Percentiles rank a stretch among this genome's conserved stretches.
Conservation (phyloP, 768 basidiomycete genomes). For the Lactarius pseudohatsudake region DNA sequence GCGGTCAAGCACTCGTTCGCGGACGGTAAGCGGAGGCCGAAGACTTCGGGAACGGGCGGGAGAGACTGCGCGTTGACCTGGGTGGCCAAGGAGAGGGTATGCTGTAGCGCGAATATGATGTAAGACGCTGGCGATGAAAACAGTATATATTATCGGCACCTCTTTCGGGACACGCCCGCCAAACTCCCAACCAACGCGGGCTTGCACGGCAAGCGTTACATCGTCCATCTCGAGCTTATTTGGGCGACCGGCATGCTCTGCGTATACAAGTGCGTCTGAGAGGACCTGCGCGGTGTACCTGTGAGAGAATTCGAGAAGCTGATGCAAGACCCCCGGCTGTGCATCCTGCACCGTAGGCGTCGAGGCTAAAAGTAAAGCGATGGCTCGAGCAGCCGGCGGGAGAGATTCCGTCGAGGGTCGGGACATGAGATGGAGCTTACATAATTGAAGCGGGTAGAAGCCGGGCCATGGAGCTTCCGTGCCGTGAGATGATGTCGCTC, state of each 20-base stretch:
- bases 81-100: conserved; percentile 74
- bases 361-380: conserved; percentile 79
- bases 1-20: conserved; percentile 67
- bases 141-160: conserved; percentile 40
- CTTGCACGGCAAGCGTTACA: conserved; percentile 76
- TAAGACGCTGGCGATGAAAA: not conserved
- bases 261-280: conserved; percentile 82
- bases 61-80: conserved; percentile 81
- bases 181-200: conserved; percentile 90
- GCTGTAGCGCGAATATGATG: conserved; percentile 43
- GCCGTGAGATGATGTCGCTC: not conserved
- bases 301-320: conserved; percentile 84
- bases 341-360: conserved; percentile 84
- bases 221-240: conserved; percentile 86
- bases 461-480: not conserved
- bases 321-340: conserved; percentile 83
- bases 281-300: conserved; percentile 81
- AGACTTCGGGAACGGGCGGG: conserved; percentile 84
- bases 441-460: not conserved
- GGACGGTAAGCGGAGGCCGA: conserved; percentile 80
- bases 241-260: conserved; percentile 77
- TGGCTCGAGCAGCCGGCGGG: conserved; percentile 82
- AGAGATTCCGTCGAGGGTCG: conserved; percentile 51
- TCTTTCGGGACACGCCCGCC: conserved; percentile 88
- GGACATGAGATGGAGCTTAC: conserved; percentile 38